These are phyloP conservation scores for Colletotrichum lupini DNA, from an alignment of 2,329 filamentous ascomycete species.

Conservation along the genomic window DNA sequence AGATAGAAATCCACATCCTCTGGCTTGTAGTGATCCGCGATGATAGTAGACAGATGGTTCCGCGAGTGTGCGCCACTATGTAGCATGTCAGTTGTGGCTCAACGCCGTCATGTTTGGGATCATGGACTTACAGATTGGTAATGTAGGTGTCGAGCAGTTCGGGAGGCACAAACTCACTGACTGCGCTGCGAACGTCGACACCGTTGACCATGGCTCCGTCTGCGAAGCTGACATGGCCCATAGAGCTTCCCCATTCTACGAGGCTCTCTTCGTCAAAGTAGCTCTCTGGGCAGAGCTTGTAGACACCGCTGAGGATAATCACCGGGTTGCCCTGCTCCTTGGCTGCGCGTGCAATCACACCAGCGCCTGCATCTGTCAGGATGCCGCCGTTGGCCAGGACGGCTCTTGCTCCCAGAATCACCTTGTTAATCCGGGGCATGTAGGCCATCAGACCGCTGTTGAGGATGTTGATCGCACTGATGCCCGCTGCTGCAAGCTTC, in stretches of 20 bases:
- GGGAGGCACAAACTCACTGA: constrained; percentile 85
- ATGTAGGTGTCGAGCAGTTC: constrained; percentile 85
- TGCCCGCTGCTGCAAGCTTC: constrained; percentile 80
- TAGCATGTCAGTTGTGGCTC: constrained; percentile 8
- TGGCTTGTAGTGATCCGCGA: constrained; percentile 79
- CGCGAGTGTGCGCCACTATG: constrained; percentile 73
- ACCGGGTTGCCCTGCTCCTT: constrained; percentile 85
- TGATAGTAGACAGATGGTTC: constrained; percentile 78
- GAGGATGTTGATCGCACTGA: constrained; percentile 84
- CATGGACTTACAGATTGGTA: constrained; percentile 72
- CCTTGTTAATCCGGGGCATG: constrained; percentile 96
- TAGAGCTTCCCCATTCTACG: constrained; percentile 88
- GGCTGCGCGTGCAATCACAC: constrained; percentile 85
- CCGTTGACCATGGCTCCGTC: constrained; percentile 83
- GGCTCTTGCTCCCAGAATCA: constrained; percentile 87
- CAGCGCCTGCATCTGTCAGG: constrained; percentile 85
- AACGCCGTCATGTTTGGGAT: constrained; percentile 19
- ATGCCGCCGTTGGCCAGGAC: constrained; percentile 91
- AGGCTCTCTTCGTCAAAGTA: constrained; percentile 84
- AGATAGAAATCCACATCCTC: constrained; percentile 75
- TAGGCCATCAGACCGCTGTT: constrained; percentile 91
- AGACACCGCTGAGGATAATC: constrained; percentile 89
- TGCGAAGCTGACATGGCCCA: constrained; percentile 79
- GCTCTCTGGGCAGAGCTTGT: constrained; percentile 92
- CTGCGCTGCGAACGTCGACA: constrained; percentile 80